A percentile compares a stretch with the other conserved stretches of the same genome.
phyloP scores from a whole-genome alignment of 2,329 filamentous ascomycete genomes.

The Epichloe elymi region DNA sequence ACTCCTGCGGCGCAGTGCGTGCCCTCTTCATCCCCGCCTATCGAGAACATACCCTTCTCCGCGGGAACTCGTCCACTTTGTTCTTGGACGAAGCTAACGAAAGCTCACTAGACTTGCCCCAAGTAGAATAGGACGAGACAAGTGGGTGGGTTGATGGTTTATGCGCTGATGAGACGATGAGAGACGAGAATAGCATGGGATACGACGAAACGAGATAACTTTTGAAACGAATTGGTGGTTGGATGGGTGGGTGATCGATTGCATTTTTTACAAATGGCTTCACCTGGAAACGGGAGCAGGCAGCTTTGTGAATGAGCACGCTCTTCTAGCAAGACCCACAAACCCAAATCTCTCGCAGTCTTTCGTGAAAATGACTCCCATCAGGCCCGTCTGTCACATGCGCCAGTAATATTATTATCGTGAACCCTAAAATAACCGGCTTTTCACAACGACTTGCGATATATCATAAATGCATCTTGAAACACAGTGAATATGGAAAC shows the following conservation, averaged over 20 bases:
- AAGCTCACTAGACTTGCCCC: constrained; percentile 17
- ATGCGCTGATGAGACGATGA: neutral
- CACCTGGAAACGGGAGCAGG: too few species aligned
- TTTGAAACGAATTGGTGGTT: too few species aligned
- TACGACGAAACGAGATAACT: neutral
- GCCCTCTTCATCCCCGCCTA: too few species aligned
- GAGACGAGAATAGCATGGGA: neutral
- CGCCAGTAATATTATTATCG: neutral
- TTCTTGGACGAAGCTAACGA: neutral
- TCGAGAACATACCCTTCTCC: too few species aligned
- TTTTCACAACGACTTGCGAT: neutral
- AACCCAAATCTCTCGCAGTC: too few species aligned
- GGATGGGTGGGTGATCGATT: fast-evolving
- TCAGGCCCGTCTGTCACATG: too few species aligned
- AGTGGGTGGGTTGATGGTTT: neutral
- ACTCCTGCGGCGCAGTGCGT: constrained; percentile 44
- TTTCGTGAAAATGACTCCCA: too few species aligned
- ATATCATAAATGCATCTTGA: neutral
- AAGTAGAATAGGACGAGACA: constrained; percentile 9
- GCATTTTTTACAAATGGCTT: fast-evolving
- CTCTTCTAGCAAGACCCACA: too few species aligned
- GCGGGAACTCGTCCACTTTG: neutral
- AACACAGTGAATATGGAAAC: neutral
- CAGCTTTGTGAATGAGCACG: too few species aligned
- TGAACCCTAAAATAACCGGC: neutral